phyloP scores from a whole-genome alignment of 2,329 filamentous ascomycete genomes.

The Septoria linicola region DNA sequence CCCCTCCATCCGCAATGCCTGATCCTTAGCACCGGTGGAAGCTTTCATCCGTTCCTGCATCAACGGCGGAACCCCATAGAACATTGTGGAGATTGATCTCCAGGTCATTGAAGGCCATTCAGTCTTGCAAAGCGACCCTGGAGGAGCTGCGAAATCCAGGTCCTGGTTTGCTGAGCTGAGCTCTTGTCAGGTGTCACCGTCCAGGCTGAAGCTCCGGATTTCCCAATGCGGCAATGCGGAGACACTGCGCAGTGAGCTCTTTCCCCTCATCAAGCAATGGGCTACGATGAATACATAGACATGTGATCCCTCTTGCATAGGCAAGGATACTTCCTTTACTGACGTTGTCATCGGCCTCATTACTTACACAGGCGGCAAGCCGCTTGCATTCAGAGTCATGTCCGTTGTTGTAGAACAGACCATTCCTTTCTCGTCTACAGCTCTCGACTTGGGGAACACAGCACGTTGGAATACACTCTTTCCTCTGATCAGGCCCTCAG shows the following conservation, averaged over 20 bases:
- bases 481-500: conserved; percentile 37
- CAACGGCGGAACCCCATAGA: conserved; percentile 7
- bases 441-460: conserved; percentile 35
- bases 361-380: too few species aligned
- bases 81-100: background rate
- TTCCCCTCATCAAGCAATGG: conserved; percentile 15
- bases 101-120: background rate
- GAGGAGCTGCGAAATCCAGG: too few species aligned
- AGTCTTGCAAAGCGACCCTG: background rate
- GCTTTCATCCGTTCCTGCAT: conserved; percentile 11
- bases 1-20: conserved; percentile 10
- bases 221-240: conserved; percentile 9
- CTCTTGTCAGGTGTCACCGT: too few species aligned
- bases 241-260: background rate
- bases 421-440: conserved; percentile 33
- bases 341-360: too few species aligned
- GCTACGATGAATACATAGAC: conserved; percentile 1
- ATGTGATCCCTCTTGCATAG: background rate
- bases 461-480: conserved; percentile 37
- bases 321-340: too few species aligned
- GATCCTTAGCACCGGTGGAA: conserved; percentile 13
- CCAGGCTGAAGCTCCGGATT: background rate
- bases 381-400: conserved; percentile 26
- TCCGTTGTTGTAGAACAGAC: conserved; percentile 41
- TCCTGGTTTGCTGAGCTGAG: background rate